phyloP scores from a whole-genome alignment of 1,139 yeast species.

The Pichia sp. region DNA sequence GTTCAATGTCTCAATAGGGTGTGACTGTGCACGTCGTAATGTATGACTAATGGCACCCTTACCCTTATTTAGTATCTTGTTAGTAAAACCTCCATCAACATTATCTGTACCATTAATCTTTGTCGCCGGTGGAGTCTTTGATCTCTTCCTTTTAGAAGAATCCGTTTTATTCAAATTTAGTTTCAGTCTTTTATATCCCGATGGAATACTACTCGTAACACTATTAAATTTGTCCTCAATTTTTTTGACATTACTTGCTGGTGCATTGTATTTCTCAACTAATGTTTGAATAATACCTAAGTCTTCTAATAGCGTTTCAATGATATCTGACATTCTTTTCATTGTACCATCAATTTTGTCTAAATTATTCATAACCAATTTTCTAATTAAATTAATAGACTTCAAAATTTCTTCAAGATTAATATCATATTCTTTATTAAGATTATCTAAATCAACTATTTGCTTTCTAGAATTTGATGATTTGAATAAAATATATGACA shows the following conservation, averaged over 20 bases:
- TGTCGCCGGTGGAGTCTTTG: not conserved
- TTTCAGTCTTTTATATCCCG: conserved; percentile 23
- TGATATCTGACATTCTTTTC: conserved; percentile 34
- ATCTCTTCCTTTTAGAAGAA: not conserved
- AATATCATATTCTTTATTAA: conserved; percentile 25
- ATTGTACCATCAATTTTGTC: conserved; percentile 34
- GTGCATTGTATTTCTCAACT: conserved; percentile 28
- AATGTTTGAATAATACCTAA: conserved; percentile 32
- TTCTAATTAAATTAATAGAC: conserved; percentile 33
- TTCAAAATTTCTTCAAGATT: conserved; percentile 29
- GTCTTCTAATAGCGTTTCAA: conserved; percentile 35
- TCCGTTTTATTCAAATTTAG: conserved; percentile 11
- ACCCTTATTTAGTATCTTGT: not conserved
- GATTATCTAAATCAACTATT: conserved; percentile 27
- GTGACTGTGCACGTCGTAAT: conserved; percentile 4
- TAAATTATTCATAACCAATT: conserved; percentile 29
- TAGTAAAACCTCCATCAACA: not conserved
- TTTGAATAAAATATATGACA: conserved; percentile 34
- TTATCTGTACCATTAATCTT: not conserved
- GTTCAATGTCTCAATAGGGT: not conserved
- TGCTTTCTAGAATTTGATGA: conserved; percentile 19
- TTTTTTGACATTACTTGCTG: conserved; percentile 25
- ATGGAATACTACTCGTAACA: conserved; percentile 28
- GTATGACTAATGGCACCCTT: not conserved
- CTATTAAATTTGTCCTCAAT: conserved; percentile 26